phyloP scores from a whole-genome alignment of 1,284 basidiomycete species.

The Rhodotorula sp. region DNA sequence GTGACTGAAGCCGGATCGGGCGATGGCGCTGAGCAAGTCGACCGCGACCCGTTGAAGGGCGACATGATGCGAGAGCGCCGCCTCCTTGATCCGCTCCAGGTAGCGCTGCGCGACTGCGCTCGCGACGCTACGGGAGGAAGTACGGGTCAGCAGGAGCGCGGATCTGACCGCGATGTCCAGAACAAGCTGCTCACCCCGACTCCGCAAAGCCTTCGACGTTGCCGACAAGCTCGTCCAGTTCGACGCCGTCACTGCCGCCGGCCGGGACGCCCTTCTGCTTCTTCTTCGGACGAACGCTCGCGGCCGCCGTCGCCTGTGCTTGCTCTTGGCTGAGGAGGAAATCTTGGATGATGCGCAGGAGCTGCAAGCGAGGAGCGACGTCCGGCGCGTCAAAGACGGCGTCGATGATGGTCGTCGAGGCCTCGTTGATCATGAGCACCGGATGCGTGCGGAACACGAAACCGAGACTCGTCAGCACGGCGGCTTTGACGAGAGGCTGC shows the following conservation, averaged over 20 bases:
- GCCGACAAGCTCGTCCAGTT: conserved; percentile 70
- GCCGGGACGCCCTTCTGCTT: background rate
- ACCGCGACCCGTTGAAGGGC: conserved; percentile 79
- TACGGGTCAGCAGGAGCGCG: conserved; percentile 3
- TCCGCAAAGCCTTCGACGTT: conserved; percentile 92
- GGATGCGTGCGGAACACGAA: conserved; percentile 91
- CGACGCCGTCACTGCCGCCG: conserved; percentile 6
- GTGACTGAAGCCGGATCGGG: conserved; percentile 92
- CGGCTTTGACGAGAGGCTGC: conserved; percentile 59
- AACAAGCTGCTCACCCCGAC: conserved; percentile 66
- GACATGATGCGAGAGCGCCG: conserved; percentile 64
- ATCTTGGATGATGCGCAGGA: conserved; percentile 85
- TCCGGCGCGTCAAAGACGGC: conserved; percentile 70
- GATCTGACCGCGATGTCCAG: background rate
- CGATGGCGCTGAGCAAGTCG: conserved; percentile 85
- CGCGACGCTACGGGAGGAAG: conserved; percentile 64
- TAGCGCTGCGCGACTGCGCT: conserved; percentile 93
- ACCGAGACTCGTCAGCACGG: conserved; percentile 72
- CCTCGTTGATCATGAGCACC: conserved; percentile 74
- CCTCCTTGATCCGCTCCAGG: conserved; percentile 73
- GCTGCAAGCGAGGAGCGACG: conserved; percentile 57
- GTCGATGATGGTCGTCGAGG: conserved; percentile 83
- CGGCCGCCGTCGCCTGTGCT: conserved; percentile 48
- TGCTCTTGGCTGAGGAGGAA: conserved; percentile 63
- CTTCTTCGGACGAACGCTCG: conserved; percentile 47